Conservation (phyloP, 352 stramenopile species). For the Globisporangium echinulatum region DNA sequence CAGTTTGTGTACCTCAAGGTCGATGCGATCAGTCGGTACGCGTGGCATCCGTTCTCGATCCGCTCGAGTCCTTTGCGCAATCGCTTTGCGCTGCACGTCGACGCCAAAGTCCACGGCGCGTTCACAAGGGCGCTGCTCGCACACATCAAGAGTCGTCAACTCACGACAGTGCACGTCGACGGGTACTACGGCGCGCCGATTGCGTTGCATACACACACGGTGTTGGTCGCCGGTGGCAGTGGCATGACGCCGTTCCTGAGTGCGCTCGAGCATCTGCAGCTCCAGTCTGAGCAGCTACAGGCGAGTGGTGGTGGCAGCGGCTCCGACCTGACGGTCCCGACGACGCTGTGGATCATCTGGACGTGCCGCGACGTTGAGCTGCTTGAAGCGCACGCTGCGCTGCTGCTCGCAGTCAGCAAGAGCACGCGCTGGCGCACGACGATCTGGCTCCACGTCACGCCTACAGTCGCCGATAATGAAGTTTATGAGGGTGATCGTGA, state of each 20-base stretch:
- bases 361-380: conserved; percentile 43
- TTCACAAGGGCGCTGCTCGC: conserved; percentile 51
- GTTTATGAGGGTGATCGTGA: conserved; percentile 24
- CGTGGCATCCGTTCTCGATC: conserved; percentile 75
- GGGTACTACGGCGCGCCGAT: conserved; percentile 67
- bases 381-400: conserved; percentile 28
- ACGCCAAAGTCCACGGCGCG: conserved; percentile 52
- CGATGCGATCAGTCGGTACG: conserved; percentile 33
- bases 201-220: conserved; percentile 38
- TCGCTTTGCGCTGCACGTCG: conserved; percentile 35
- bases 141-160: conserved; percentile 32
- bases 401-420: conserved; percentile 37
- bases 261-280: conserved; percentile 43
- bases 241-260: conserved; percentile 74
- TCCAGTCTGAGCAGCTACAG: conserved; percentile 18
- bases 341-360: conserved; percentile 48
- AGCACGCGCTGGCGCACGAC: conserved; percentile 39
- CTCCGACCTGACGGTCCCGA: conserved; percentile 14
- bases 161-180: conserved; percentile 48
- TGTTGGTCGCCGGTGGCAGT: conserved; percentile 61
- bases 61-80: conserved; percentile 51
- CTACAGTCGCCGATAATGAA: neutral
- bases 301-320: neutral
- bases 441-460: conserved; percentile 43
- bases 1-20: conserved; percentile 77